Conservation (phyloP, 176 grass and related monocot species). For the Oryza coarctata region DNA sequence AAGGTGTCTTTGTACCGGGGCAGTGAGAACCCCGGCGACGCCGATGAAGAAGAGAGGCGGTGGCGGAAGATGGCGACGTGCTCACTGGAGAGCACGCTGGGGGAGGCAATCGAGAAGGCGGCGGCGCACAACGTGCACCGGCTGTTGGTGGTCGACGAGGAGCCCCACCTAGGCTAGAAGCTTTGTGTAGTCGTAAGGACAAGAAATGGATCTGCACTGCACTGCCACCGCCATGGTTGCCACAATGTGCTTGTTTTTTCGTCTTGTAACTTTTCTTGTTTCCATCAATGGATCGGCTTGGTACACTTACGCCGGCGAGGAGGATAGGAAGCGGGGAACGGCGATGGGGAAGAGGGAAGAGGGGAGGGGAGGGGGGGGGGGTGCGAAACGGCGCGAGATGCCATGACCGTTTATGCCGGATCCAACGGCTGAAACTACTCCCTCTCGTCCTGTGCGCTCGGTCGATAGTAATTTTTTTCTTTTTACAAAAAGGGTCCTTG, state of each 20-base stretch:
- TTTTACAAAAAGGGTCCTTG: too few relatives aligned
- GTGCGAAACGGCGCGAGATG: too few relatives aligned
- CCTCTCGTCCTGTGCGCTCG: too few relatives aligned
- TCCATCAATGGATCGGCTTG: not conserved
- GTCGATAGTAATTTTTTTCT: too few relatives aligned
- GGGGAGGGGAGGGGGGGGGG: too few relatives aligned
- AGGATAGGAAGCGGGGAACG: too few relatives aligned
- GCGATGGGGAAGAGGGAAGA: too few relatives aligned
- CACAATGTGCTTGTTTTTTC: not conserved
- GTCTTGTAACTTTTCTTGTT: not conserved
- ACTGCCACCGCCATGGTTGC: too few relatives aligned
- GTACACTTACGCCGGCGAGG: too few relatives aligned
- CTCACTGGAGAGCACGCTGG: constrained; percentile 47
- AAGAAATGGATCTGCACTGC: not conserved
- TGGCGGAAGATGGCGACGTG: constrained; percentile 52
- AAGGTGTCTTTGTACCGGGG: constrained; percentile 34
- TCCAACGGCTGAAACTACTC: too few relatives aligned
- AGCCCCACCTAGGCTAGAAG: constrained; percentile 14
- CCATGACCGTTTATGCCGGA: too few relatives aligned
- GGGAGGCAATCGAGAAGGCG: constrained; percentile 53
- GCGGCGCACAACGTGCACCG: constrained; percentile 63
- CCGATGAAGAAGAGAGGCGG: not conserved
- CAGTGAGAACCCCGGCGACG: not conserved
- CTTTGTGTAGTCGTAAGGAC: not conserved
- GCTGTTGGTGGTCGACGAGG: constrained; percentile 67